These are phyloP conservation scores for Evernia prunastri DNA, from an alignment of 495 filamentous ascomycete species.

Conservation along the genomic window DNA sequence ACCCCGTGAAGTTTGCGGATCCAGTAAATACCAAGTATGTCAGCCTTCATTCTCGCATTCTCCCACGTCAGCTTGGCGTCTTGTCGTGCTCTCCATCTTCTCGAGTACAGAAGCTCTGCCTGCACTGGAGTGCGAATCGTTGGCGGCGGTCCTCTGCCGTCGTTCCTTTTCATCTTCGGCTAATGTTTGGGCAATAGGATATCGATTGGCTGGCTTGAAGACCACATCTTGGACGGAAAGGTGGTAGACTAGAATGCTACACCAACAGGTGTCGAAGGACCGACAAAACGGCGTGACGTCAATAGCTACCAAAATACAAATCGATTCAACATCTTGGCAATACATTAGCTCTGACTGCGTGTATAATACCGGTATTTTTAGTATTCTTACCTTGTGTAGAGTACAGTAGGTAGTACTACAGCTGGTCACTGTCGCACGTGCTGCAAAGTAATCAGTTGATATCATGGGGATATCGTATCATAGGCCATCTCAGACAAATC, in stretches of 20 bases:
- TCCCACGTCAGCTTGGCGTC: background rate
- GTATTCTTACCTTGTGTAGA: no score
- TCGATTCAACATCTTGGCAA: slow-evolving; percentile 1
- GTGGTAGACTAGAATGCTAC: slow-evolving; percentile 6
- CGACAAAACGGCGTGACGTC: background rate
- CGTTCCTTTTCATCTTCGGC: background rate
- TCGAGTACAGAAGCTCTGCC: background rate
- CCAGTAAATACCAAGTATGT: slow-evolving; percentile 22
- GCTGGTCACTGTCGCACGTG: no score
- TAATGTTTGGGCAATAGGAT: slow-evolving; percentile 17
- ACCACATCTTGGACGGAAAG: slow-evolving; percentile 16
- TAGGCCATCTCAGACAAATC: no score
- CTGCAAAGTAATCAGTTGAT: no score
- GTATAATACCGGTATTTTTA: background rate
- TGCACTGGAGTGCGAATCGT: no score
- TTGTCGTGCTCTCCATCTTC: background rate
- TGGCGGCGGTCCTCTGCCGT: background rate
- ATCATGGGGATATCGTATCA: no score
- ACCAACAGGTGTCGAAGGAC: background rate
- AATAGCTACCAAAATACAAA: background rate
- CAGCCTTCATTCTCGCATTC: background rate
- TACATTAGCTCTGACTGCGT: background rate
- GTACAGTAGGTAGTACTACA: no score
- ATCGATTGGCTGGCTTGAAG: slow-evolving; percentile 20
- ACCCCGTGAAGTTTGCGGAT: slow-evolving; percentile 21